Conservation (phyloP, 768 basidiomycete genomes). For the Cyathus striatus region DNA sequence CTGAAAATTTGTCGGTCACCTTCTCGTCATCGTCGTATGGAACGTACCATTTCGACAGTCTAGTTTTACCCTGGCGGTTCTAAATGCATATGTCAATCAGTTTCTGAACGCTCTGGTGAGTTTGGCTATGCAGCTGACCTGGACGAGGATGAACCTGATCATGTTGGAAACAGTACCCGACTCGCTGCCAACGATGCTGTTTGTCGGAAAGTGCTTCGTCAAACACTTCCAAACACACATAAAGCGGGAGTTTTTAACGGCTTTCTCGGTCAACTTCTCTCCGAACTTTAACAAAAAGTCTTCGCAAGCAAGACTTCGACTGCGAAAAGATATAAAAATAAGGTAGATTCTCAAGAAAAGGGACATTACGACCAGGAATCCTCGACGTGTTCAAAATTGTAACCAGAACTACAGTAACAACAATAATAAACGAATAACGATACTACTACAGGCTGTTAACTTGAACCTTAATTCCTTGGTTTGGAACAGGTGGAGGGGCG, state of each 20-base stretch:
- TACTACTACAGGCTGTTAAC: too few relatives aligned
- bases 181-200: constrained; percentile 3
- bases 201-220: constrained; percentile 8
- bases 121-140: constrained; percentile 45
- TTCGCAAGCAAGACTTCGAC: too few relatives aligned
- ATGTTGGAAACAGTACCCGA: constrained; percentile 43
- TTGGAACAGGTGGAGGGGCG: constrained; percentile 28
- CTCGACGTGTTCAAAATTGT: too few relatives aligned
- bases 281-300: too few relatives aligned
- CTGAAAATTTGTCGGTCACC: constrained; percentile 34
- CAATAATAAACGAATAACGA: too few relatives aligned
- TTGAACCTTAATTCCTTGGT: constrained; percentile 20
- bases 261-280: too few relatives aligned
- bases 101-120: neutral
- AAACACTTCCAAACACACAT: constrained; percentile 1
- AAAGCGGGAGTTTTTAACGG: too few relatives aligned
- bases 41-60: constrained; percentile 97
- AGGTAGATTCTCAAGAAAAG: too few relatives aligned
- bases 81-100: constrained; percentile 22
- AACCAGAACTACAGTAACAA: too few relatives aligned
- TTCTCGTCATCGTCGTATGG: constrained; percentile 99
- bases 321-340: too few relatives aligned
- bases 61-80: constrained; percentile 98
- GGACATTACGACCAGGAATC: too few relatives aligned
- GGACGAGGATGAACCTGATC: constrained; percentile 98